phyloP scores from a whole-genome alignment of 345 rosid species.

The Eucalyptus paniculata region DNA sequence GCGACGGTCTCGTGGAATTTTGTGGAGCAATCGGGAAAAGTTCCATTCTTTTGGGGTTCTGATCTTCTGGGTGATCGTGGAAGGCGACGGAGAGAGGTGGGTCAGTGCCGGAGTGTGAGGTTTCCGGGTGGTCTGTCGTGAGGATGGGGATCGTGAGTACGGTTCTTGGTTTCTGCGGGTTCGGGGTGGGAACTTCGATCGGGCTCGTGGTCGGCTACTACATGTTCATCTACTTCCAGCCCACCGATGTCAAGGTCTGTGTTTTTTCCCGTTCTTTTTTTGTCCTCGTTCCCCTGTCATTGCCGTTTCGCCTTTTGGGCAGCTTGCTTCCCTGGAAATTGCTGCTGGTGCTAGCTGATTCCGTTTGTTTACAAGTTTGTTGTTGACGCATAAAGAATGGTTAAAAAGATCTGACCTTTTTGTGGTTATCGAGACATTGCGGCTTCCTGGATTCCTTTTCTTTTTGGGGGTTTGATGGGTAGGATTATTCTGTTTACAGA shows the following conservation, averaged over 20 bases:
- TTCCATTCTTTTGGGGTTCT: background rate
- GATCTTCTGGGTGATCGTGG: background rate
- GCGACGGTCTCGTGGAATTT: background rate
- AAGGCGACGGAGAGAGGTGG: background rate
- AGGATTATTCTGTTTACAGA: background rate
- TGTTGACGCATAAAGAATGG: background rate
- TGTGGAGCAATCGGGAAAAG: background rate
- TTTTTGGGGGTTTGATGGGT: background rate
- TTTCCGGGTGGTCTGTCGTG: background rate
- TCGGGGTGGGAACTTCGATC: conserved; percentile 69
- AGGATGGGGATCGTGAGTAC: conserved; percentile 23
- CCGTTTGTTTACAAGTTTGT: background rate
- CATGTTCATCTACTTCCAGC: conserved; percentile 58
- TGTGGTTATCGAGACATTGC: background rate
- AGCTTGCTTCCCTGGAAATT: background rate
- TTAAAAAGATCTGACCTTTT: background rate
- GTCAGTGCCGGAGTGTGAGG: background rate
- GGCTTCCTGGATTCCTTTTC: background rate
- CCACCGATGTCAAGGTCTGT: conserved; percentile 64
- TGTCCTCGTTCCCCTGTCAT: background rate
- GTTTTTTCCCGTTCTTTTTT: background rate
- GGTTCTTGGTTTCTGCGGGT: conserved; percentile 52
- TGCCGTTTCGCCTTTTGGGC: background rate
- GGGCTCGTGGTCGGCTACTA: conserved; percentile 67
- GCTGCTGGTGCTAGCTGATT: background rate